Evolutionary conservation across 2,329 filamentous ascomycete genomes (phyloP).

Genomic region (Aspergillus vadensis): DNA sequence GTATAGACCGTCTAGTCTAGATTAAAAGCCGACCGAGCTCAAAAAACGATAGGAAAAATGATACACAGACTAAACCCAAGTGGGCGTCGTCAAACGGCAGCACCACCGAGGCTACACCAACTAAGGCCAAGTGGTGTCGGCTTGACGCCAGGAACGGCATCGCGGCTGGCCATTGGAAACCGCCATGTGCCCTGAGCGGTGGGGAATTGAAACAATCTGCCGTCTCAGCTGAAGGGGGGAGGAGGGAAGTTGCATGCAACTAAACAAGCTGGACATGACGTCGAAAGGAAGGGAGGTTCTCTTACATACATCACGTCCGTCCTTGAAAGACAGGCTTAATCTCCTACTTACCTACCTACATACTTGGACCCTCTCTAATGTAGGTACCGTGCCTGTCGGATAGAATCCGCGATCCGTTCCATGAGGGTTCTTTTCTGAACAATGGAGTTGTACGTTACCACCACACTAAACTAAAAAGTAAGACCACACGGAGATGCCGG

Average conservation of each 20-base stretch:
- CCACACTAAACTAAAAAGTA: background rate
- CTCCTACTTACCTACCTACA: background rate
- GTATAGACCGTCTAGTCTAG: no score
- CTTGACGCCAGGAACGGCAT: constrained; percentile 23
- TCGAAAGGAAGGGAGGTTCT: background rate
- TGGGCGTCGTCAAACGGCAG: constrained; percentile 6
- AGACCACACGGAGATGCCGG: background rate
- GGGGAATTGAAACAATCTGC: constrained; percentile 22
- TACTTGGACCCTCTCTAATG: background rate
- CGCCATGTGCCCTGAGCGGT: constrained; percentile 20
- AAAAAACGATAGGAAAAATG: background rate
- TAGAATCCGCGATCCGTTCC: background rate
- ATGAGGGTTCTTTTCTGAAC: background rate
- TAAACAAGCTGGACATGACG: background rate
- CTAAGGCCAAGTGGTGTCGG: constrained; percentile 10
- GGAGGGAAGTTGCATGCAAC: background rate
- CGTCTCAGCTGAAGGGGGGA: constrained; percentile 5
- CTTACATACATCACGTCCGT: background rate
- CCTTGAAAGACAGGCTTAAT: background rate
- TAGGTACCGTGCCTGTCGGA: background rate
- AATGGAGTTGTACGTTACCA: background rate
- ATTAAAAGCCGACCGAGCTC: background rate
- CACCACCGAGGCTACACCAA: constrained; percentile 9
- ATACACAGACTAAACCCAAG: constrained; percentile 1
- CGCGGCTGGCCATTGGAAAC: constrained; percentile 20